phyloP scores from a whole-genome alignment of 1,284 basidiomycete species.

The Meira miltonrushii region DNA sequence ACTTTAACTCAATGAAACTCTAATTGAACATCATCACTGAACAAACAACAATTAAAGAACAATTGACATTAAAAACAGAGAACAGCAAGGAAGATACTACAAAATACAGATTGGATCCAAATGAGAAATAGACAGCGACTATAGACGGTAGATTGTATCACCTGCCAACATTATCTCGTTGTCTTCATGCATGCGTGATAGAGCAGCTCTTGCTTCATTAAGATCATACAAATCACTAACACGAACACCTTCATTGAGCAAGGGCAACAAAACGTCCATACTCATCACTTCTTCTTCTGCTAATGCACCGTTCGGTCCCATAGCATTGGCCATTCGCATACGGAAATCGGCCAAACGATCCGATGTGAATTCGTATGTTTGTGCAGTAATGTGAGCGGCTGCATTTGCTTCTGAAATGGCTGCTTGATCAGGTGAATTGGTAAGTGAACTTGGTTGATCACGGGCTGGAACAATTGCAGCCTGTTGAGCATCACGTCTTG shows the following conservation, averaged over 20 bases:
- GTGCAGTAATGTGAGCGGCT: too few species aligned
- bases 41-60: too few species aligned
- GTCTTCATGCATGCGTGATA: constrained; percentile 65
- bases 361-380: not conserved
- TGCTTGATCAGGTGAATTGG: not conserved
- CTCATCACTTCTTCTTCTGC: constrained; percentile 65
- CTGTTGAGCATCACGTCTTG: too few species aligned
- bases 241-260: constrained; percentile 72
- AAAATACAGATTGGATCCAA: not conserved
- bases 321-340: constrained; percentile 64
- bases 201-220: constrained; percentile 65
- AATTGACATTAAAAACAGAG: too few species aligned
- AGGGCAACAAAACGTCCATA: constrained; percentile 66
- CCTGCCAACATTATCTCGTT: constrained; percentile 85
- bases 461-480: not conserved
- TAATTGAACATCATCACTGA: too few species aligned
- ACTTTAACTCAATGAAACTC: too few species aligned
- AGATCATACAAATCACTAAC: constrained; percentile 70
- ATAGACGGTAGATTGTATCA: constrained; percentile 52
- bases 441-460: constrained; percentile 4
- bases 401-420: not conserved
- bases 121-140: not conserved
- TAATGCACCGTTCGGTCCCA: constrained; percentile 55
- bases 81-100: not conserved
- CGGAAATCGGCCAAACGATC: constrained; percentile 29